These are phyloP conservation scores for Pseudocercospora pini-densiflorae DNA, from an alignment of 2,329 filamentous ascomycete species.

Conservation along the genomic window DNA sequence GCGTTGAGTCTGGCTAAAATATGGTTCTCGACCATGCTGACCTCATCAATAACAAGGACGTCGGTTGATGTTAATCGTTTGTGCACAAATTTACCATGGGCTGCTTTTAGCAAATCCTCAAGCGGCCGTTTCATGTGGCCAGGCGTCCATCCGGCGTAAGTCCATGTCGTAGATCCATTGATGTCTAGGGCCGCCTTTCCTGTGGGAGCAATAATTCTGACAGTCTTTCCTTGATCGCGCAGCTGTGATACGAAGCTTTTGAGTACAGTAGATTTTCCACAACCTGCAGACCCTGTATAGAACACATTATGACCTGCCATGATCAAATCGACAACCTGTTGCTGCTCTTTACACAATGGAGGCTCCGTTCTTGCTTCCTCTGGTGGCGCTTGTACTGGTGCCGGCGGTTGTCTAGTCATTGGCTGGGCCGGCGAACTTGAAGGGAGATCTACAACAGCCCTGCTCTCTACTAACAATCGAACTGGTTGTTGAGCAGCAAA, in stretches of 20 bases:
- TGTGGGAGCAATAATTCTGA: conserved; percentile 63
- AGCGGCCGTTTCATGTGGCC: conserved; percentile 51
- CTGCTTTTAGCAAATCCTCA: conserved; percentile 29
- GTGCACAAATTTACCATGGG: conserved; percentile 41
- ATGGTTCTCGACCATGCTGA: conserved; percentile 66
- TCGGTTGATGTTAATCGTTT: conserved; percentile 52
- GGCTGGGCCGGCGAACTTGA: neutral
- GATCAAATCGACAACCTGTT: conserved; percentile 27
- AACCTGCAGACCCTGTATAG: conserved; percentile 67
- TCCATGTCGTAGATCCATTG: conserved; percentile 60
- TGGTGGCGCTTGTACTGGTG: neutral
- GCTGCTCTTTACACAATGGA: conserved; percentile 23
- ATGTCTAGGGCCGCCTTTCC: conserved; percentile 63
- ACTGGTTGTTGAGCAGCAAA: neutral
- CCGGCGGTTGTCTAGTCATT: neutral
- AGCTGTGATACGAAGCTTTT: conserved; percentile 54
- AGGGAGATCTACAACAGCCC: neutral
- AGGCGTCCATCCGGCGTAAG: conserved; percentile 62
- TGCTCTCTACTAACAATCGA: neutral
- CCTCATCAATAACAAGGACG: conserved; percentile 67
- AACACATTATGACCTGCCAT: conserved; percentile 61
- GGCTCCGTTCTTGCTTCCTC: conserved; percentile 14
- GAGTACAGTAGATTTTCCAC: conserved; percentile 62
- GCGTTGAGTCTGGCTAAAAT: conserved; percentile 55
- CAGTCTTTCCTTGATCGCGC: conserved; percentile 39